These are phyloP conservation scores for Musa acuminata DNA, from an alignment of 176 grass and related monocot species.

Conservation along the genomic window DNA sequence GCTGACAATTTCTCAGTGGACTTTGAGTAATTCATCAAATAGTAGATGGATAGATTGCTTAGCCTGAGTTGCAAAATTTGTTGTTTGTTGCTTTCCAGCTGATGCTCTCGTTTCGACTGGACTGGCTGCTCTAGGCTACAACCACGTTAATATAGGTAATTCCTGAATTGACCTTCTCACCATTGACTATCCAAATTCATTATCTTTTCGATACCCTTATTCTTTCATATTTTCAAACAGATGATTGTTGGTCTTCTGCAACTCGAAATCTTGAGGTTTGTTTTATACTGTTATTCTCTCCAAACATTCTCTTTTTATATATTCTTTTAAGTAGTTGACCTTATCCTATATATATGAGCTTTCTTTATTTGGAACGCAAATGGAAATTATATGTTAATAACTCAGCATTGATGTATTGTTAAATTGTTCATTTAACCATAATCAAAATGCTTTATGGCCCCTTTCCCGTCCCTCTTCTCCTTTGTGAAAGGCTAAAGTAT, in stretches of 20 bases:
- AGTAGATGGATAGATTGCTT: background rate
- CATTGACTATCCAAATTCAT: background rate
- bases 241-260: conserved; percentile 80
- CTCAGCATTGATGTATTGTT: background rate
- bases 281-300: background rate
- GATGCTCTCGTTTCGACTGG: conserved; percentile 81
- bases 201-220: background rate
- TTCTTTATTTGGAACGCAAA: background rate
- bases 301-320: background rate
- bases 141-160: conserved; percentile 76
- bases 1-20: background rate
- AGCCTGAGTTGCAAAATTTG: background rate
- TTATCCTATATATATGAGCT: background rate
- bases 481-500: too few species aligned
- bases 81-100: conserved; percentile 34
- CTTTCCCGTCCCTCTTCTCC: too few species aligned
- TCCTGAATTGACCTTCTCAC: background rate
- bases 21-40: background rate
- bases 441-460: too few species aligned
- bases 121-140: conserved; percentile 63
- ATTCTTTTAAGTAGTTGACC: background rate
- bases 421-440: too few species aligned
- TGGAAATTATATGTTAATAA: background rate
- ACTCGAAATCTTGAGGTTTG: conserved; percentile 54
- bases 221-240: conserved; percentile 27